phyloP scores from a whole-genome alignment of 2,329 filamentous ascomycete genomes.

The Geosmithia flava region DNA sequence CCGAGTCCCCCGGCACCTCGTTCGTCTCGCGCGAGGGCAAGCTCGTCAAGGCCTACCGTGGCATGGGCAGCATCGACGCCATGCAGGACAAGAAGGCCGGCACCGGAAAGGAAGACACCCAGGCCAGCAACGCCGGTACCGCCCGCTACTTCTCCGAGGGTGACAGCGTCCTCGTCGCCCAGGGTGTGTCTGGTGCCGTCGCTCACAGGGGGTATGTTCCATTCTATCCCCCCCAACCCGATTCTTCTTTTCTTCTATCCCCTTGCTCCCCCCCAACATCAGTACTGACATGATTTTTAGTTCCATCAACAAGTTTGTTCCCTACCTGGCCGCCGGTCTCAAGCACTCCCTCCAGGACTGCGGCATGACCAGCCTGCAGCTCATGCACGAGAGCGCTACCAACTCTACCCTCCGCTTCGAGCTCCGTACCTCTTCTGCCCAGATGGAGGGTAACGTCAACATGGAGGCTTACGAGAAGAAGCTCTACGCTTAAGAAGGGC shows the following conservation, averaged over 20 bases:
- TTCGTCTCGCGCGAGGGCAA: slow-evolving; percentile 95
- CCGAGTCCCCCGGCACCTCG: slow-evolving; percentile 92
- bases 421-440: slow-evolving; percentile 83
- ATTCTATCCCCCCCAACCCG: not conserved
- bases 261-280: not conserved
- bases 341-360: slow-evolving; percentile 98
- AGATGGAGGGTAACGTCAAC: slow-evolving; percentile 94
- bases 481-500: slow-evolving; percentile 64
- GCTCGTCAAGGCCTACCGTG: slow-evolving; percentile 97
- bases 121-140: slow-evolving; percentile 84
- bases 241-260: not conserved
- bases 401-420: slow-evolving; percentile 79
- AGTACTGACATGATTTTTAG: slow-evolving; percentile 26
- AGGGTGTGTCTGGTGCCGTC: slow-evolving; percentile 84
- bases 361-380: slow-evolving; percentile 67
- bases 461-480: slow-evolving; percentile 99
- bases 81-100: slow-evolving; percentile 99
- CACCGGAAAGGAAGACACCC: slow-evolving; percentile 55
- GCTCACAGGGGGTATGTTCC: slow-evolving; percentile 54
- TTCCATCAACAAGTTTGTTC: slow-evolving; percentile 87
- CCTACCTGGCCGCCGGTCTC: slow-evolving; percentile 87
- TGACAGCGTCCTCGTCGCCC: slow-evolving; percentile 85
- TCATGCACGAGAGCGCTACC: slow-evolving; percentile 63
- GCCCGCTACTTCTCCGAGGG: slow-evolving; percentile 98
- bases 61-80: slow-evolving; percentile 97